Evolutionary conservation across 2,329 filamentous ascomycete genomes (phyloP), one percentile per base, ranked within the genome.

Genomic region (Arthrobotrys conoides): DNA sequence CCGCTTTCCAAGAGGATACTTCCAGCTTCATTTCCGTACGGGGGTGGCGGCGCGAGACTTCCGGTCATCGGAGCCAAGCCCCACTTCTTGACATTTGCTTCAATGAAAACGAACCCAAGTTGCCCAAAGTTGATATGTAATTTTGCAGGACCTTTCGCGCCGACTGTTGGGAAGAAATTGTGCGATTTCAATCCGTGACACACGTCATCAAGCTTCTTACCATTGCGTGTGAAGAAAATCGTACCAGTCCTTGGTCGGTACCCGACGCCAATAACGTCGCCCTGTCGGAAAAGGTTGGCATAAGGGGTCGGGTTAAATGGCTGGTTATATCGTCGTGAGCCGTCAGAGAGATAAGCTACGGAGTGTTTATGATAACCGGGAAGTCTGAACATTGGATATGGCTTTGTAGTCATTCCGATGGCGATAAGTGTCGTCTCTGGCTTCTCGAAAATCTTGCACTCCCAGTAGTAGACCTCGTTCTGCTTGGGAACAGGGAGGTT

Each of bases 81-180:
- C 96, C 96, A 99, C 87, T 98, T 99, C 90, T 99, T 99, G 78
- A 99, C 96, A 83, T 99, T 99, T 80, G 95, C 96, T 85, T 99
- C 96, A 82, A 99, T 98, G 83, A 98, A 99, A 61, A 99, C 96
- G 83, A 98, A 99, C 38, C 96, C 96, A 83, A 96, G 93, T 84
- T 99, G 96, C 6, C 96, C 96, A 84, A 99, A 96, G 84, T 99
- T 99, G 83, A 98, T 96, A 84, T 99, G 95, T 0, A 99, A 90
- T 36, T 91, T 91, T 82, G 93, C 94, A 16, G 96, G 96, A 0
- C 96, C 96, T 83, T 96, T 97, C 72, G 96, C 94, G 51, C 96
- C 96, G n/a, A 99, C 90, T 0, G 96, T 96, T 0, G 96, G 96
- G 85, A 99, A 99, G 86, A 98, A 96, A 84, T 99, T 99, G 82